Evolutionary conservation across 208 protist genomes (phyloP), one percentile per base, ranked within the genome.

Genomic region (Sergeia podlipaevii): DNA sequence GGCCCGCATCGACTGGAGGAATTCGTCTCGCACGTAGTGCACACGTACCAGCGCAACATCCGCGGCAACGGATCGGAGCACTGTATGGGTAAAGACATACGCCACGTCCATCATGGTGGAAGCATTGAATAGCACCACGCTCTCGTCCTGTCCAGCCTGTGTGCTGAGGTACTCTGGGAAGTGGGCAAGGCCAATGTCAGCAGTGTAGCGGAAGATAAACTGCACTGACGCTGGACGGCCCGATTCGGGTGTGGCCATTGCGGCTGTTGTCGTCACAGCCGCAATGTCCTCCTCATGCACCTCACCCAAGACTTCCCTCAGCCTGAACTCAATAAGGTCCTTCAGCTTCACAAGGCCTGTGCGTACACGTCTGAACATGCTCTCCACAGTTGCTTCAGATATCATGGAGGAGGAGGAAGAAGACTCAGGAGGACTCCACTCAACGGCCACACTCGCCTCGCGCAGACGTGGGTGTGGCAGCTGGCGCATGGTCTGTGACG

Each of bases 31-130:
- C 6, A 65, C 51, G 52, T 74, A 68, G 59, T 85, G 80, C 4
- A 93, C 72, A 10, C 71, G 68, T 23, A 89, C 72, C 4, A 87
- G 60, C 10, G 68, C 68, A 24, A 80, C 79, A 49, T 93, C 81
- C 0, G 59, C 59, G n/a, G 61, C 43, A 36, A 88, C 60, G 2
- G 49, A 55, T 4, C 56, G 74, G 21, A 74, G 67, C 8, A 89
- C n/a, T 4, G 75, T 74, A n/a, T 42, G 44, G 34, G 57, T 29
- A 15, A 80, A 62, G 15, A 59, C 61, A 34, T 63, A 62, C 20
- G 44, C 30, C 13, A 80, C 66, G 52, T 80, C 74, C 17, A 65
- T 65, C 45, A 82, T 63, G 24, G 43, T 48, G 18, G 48, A 43
- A 46, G 79, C 65, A 48, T 77, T 82, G 56, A 91, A 91, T 50